phyloP scores from a whole-genome alignment of 2,329 filamentous ascomycete genomes.

The Colletotrichum tofieldiae region DNA sequence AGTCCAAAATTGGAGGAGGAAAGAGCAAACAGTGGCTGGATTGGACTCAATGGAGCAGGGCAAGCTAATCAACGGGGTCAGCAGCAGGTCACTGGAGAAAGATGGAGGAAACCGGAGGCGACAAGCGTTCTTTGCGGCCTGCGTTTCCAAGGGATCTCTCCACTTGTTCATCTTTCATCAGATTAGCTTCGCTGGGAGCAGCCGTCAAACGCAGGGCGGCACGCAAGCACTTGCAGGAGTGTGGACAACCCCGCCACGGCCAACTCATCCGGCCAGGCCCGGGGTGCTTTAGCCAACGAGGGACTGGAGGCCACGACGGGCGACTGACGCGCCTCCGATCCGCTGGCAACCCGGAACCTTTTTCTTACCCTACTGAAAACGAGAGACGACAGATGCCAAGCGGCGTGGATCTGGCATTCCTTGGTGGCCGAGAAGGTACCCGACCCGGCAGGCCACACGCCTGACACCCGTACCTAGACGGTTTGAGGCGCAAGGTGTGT shows the following conservation, averaged over 20 bases:
- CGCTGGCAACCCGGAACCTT: not conserved
- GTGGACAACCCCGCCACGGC: constrained; percentile 31
- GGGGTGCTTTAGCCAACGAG: constrained; percentile 28
- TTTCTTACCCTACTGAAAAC: not conserved
- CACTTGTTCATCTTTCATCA: constrained; percentile 34
- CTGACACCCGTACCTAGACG: not conserved
- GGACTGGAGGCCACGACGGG: constrained; percentile 13
- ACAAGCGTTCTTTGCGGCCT: constrained; percentile 15
- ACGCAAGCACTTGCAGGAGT: constrained; percentile 40
- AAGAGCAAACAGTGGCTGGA: constrained; percentile 10
- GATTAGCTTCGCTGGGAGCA: constrained; percentile 38
- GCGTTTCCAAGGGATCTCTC: constrained; percentile 27
- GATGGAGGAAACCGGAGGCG: not conserved
- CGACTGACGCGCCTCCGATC: constrained; percentile 22
- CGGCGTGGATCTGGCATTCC: constrained; percentile 36
- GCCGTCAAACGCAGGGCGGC: constrained; percentile 22
- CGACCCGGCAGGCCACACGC: not conserved
- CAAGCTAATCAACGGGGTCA: constrained; percentile 12
- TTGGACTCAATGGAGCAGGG: not conserved
- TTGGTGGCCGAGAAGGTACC: constrained; percentile 22
- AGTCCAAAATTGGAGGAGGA: not conserved
- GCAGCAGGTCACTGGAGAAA: not conserved
- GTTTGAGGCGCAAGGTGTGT: constrained; percentile 19
- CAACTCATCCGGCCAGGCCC: constrained; percentile 34
- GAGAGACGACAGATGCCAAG: constrained; percentile 31